Evolutionary conservation across 1,284 basidiomycete species (phyloP), one percentile per base, ranked within the genome.

Genomic region (Athelia psychrophila): DNA sequence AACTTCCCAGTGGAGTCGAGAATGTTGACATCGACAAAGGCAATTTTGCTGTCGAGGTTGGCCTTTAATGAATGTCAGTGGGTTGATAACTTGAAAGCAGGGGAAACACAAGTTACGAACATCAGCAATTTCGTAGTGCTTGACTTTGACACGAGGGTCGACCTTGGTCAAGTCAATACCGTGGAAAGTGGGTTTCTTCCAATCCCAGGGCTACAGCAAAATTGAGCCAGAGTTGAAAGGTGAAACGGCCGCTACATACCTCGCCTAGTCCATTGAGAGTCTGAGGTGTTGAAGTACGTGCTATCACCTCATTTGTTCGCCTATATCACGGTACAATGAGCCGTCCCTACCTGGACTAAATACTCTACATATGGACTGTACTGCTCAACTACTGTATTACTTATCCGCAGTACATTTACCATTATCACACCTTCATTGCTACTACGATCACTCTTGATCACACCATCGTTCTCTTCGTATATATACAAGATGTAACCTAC

Each of bases 1-100:
- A 51, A 51, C n/a, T 49, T 47, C 0, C 67, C 64, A 12, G 64
- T 70, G 23, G 63, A 69, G 50, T 70, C 66, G n/a, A 68, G 47
- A 32, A 68, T 67, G 27, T 62, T 59, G 13, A 68, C 66, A 19
- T 68, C 63, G 9, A 66, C 51, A 30, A 65, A 66, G 0, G 63
- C 64, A 20, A 60, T 47, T n/a, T 55, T 19, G 3, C 57, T 53
- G 35, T 64, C 61, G 5, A 32, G 16, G 35, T 49, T 30, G 8
- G 23, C 3, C 23, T 36, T 18, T 16, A 42, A 22, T 42, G 20
- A 42, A 22, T 18, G 38, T 42, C n/a, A 42, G 8, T n/a, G 6
- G 5, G n/a, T n/a, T 18, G n/a, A 5, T 42, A n/a, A n/a, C n/a
- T n/a, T n/a, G n/a, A n/a, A 6, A 42, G n/a, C n/a, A 42, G n/a